These are phyloP conservation scores for Candida chilensis DNA, from an alignment of 805 yeast genomes.

Conservation along the genomic window DNA sequence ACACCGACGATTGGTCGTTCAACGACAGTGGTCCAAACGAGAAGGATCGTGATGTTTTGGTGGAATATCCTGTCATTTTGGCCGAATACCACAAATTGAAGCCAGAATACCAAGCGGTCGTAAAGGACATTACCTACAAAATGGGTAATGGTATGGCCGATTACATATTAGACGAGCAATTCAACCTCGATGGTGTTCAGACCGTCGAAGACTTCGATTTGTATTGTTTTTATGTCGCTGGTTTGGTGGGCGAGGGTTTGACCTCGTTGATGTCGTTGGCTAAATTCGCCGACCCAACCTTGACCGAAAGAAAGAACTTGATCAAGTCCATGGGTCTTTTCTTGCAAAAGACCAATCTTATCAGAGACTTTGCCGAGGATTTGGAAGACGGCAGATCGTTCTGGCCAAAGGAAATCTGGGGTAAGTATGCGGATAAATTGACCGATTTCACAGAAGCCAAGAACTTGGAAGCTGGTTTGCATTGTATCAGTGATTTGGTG, in stretches of 20 bases:
- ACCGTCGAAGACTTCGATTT: conserved; percentile 78
- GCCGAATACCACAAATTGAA: conserved; percentile 64
- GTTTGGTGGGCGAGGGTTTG: conserved; percentile 93
- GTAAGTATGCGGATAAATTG: conserved; percentile 59
- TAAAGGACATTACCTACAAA: conserved; percentile 64
- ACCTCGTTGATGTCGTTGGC: conserved; percentile 78
- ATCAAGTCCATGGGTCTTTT: conserved; percentile 90
- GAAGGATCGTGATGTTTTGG: conserved; percentile 71
- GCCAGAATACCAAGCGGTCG: conserved; percentile 68
- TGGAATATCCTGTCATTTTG: conserved; percentile 67
- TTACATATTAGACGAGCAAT: conserved; percentile 68
- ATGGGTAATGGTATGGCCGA: conserved; percentile 99
- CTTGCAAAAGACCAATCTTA: conserved; percentile 91
- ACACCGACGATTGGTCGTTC: conserved; percentile 71
- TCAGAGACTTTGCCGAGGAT: conserved; percentile 92
- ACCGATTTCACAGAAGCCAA: conserved; percentile 41
- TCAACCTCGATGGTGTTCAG: conserved; percentile 69
- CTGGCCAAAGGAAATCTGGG: conserved; percentile 96
- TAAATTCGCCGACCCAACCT: conserved; percentile 47
- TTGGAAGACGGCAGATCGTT: conserved; percentile 85
- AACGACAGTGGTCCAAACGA: conserved; percentile 67
- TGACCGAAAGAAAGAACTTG: conserved; percentile 44
- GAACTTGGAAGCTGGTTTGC: conserved; percentile 48
- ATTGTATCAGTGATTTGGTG: conserved; percentile 76
- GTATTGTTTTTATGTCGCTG: conserved; percentile 97